Percentiles rank a stretch among this genome's conserved stretches.
Conservation (phyloP, 1,284 basidiomycete species). For the Chiua sp. region DNA sequence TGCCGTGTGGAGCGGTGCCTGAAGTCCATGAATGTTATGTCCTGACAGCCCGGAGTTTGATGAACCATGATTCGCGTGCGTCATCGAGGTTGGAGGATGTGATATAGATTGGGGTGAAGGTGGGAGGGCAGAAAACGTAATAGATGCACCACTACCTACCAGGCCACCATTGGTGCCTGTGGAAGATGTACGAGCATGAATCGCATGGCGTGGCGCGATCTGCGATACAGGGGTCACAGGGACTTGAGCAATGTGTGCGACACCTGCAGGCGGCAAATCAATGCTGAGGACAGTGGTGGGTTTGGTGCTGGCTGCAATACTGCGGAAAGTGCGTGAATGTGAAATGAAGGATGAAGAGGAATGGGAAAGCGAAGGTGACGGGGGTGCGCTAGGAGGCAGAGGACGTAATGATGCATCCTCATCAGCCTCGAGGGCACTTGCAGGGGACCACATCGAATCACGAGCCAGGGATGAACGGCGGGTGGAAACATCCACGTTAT, state of each 20-base stretch:
- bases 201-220: conserved; percentile 47
- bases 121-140: conserved; percentile 73
- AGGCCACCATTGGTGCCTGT: conserved; percentile 50
- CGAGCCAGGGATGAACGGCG: conserved; percentile 61
- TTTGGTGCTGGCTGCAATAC: conserved; percentile 90
- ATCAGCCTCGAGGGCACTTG: conserved; percentile 78
- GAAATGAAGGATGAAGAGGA: conserved; percentile 82
- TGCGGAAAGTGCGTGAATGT: conserved; percentile 78
- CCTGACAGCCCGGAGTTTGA: conserved; percentile 29
- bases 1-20: conserved; percentile 86
- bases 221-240: conserved; percentile 63
- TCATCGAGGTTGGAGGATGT: conserved; percentile 49
- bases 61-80: conserved; percentile 39
- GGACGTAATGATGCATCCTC: conserved; percentile 91
- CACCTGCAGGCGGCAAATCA: conserved; percentile 76
- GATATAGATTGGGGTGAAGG: conserved; percentile 53
- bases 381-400: conserved; percentile 82
- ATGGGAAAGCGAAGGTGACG: conserved; percentile 82
- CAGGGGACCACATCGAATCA: conserved; percentile 77
- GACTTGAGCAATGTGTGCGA: conserved; percentile 92
- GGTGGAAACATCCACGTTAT: conserved; percentile 46
- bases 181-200: conserved; percentile 65
- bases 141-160: conserved; percentile 55
- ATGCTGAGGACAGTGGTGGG: conserved; percentile 93
- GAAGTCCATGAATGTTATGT: conserved; percentile 44